Base-by-base conservation (phyloP, 2,329 filamentous ascomycete species). In the Colletotrichum sublineola region DNA sequence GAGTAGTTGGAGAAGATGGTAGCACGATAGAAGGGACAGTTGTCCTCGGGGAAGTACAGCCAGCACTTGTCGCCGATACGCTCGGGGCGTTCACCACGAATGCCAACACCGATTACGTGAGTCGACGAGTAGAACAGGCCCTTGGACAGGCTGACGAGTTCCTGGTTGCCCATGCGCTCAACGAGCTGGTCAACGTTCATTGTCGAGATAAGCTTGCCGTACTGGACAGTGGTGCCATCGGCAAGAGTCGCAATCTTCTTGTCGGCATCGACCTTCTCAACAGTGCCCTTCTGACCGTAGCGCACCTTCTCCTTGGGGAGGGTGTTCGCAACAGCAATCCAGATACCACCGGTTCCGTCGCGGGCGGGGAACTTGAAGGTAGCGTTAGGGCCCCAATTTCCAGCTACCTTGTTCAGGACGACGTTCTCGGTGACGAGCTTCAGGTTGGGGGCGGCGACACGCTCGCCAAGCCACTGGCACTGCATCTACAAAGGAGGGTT, bases 1-100 rank as follows among this genome's bases (percentile, higher is more conserved):
- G 96, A 98, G 90, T 99, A 99, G 90, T 99, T 99, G 85, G 96
- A 98, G 91, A 99, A 99, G 86, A 99, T 98, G 81, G 96, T 99
- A 80, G 96, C 96, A 78, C 96, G 94, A 89, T 99, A 99, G 89
- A 99, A 99, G 82, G 95, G 95, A 88, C 95, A 98, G 89, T 99
- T 93, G 84, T 97, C 93, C 84, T 99, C 96, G 75, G 96, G 96
- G 91, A 98, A 99, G 90, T 99, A 99, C 76, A 99, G 88, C 95
- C 96, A 99, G 91, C 96, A 99, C 90, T 98, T 99, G 88, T 99
- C 96, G 76, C 96, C 96, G 78, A 99, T 99, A 81, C 94, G 93
- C 84, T 97, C 95, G 50, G 96, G 96, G 77, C 96, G 94, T 79
- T 88, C 89, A 76, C 96, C 96, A 81, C 96, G 94, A 80, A 99